Conservation (phyloP, 768 basidiomycete species). For the Pleurotus giganteus region DNA sequence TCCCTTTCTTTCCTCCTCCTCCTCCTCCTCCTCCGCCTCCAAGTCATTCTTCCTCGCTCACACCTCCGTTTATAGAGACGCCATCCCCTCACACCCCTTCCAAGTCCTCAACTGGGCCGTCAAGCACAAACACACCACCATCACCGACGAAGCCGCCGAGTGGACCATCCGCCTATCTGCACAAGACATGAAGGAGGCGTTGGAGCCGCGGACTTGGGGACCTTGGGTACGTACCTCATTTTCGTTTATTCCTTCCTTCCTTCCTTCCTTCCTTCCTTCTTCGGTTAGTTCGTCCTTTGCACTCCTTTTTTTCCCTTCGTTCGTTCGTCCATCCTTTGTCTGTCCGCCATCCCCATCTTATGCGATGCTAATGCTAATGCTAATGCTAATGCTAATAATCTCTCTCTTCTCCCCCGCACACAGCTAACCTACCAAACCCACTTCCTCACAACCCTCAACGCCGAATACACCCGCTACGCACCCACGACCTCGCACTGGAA, state of each 20-base stretch:
- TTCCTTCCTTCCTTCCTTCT: neutral
- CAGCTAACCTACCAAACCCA: neutral
- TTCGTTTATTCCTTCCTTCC: neutral
- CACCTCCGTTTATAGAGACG: neutral
- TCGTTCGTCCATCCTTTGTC: neutral
- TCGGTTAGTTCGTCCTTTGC: too few species aligned
- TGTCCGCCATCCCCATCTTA: neutral
- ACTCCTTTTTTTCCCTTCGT: neutral
- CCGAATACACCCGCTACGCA: neutral
- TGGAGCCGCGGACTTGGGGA: neutral
- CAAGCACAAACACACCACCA: slow-evolving; percentile 10
- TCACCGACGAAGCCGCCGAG: slow-evolving; percentile 10
- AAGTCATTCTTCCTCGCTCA: neutral
- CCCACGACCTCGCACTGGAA: slow-evolving; percentile 4
- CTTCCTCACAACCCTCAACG: neutral
- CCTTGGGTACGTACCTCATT: slow-evolving; percentile 1
- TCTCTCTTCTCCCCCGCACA: neutral
- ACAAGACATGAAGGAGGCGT: neutral
- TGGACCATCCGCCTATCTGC: neutral
- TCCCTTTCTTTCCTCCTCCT: neutral
- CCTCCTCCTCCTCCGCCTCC: neutral
- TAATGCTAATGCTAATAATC: too few species aligned
- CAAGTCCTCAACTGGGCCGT: slow-evolving; percentile 14
- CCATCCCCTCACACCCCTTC: slow-evolving; percentile 2
- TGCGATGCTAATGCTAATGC: too few species aligned